These are phyloP conservation scores for Vigna angularis DNA, from an alignment of 306 rosid species.

Conservation along the genomic window DNA sequence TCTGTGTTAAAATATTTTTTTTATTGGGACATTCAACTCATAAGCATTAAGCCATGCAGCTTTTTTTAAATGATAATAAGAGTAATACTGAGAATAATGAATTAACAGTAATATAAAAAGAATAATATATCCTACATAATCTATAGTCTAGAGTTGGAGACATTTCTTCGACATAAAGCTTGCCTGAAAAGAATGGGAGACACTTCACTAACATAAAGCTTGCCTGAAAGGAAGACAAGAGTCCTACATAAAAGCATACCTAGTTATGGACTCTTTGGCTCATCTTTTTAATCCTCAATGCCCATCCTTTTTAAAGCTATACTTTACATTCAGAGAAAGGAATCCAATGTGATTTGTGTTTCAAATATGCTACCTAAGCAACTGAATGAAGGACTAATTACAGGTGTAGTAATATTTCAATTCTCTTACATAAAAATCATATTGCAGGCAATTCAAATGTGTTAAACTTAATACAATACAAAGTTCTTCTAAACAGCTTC, in stretches of 20 bases:
- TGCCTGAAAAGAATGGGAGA: constrained; percentile 52
- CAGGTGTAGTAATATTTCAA: not conserved
- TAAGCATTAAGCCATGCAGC: constrained; percentile 30
- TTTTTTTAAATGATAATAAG: constrained; percentile 18
- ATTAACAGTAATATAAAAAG: constrained; percentile 25
- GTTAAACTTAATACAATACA: constrained; percentile 2
- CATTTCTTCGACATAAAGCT: constrained; percentile 56
- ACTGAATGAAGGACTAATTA: not conserved
- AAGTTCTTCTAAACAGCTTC: not conserved
- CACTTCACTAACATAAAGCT: constrained; percentile 60
- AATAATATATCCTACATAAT: constrained; percentile 20
- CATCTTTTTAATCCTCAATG: constrained; percentile 58
- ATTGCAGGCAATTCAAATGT: not conserved
- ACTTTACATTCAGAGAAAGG: constrained; percentile 63
- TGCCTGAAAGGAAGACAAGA: constrained; percentile 60
- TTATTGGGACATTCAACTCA: constrained; percentile 37
- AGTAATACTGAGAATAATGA: not conserved
- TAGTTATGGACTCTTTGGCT: constrained; percentile 50
- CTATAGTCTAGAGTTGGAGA: constrained; percentile 24
- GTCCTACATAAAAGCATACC: constrained; percentile 54
- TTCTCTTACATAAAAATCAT: not conserved
- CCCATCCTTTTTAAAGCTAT: constrained; percentile 47
- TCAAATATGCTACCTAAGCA: constrained; percentile 46
- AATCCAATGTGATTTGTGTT: constrained; percentile 64
- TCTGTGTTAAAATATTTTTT: too few species aligned